These are phyloP conservation scores for Hirsutella minnesotensis DNA, from an alignment of 2,329 filamentous ascomycete species.

Conservation along the genomic window DNA sequence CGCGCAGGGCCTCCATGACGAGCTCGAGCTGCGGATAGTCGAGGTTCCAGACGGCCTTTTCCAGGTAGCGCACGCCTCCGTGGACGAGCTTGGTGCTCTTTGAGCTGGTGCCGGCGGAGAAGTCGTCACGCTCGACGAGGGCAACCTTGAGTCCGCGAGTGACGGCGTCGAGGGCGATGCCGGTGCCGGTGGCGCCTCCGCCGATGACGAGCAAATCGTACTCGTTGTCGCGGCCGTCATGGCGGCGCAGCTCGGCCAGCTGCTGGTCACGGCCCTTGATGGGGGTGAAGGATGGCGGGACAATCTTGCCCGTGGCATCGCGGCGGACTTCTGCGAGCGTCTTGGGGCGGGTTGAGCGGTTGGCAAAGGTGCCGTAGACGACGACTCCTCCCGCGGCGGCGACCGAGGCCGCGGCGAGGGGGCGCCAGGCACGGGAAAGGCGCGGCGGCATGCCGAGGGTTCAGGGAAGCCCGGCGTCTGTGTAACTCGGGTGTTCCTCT, in stretches of 20 bases:
- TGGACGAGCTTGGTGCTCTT: conserved; percentile 84
- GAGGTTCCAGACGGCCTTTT: conserved; percentile 77
- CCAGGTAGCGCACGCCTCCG: conserved; percentile 72
- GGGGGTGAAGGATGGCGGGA: conserved; percentile 23
- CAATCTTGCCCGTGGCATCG: conserved; percentile 23
- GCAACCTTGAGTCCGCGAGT: conserved; percentile 72
- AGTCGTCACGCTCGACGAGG: conserved; percentile 73
- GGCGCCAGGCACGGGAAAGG: conserved; percentile 21
- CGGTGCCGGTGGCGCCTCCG: conserved; percentile 66
- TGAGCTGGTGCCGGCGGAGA: conserved; percentile 69
- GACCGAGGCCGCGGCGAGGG: conserved; percentile 18
- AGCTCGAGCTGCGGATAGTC: conserved; percentile 75
- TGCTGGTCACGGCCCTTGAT: conserved; percentile 23
- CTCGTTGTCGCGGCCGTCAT: conserved; percentile 16
- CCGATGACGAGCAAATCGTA: conserved; percentile 74
- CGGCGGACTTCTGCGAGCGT: conserved; percentile 22
- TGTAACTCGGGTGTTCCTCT: not conserved
- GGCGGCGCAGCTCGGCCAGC: conserved; percentile 25
- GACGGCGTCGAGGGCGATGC: conserved; percentile 70
- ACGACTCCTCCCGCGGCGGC: conserved; percentile 17
- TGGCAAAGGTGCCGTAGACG: conserved; percentile 16
- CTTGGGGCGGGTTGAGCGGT: conserved; percentile 18
- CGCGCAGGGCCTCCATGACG: conserved; percentile 69
- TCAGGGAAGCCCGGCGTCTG: not conserved
- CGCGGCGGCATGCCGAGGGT: conserved; percentile 19